These are phyloP conservation scores for Protomyces inouyei DNA, from an alignment of 1,139 yeast genomes.

Conservation along the genomic window DNA sequence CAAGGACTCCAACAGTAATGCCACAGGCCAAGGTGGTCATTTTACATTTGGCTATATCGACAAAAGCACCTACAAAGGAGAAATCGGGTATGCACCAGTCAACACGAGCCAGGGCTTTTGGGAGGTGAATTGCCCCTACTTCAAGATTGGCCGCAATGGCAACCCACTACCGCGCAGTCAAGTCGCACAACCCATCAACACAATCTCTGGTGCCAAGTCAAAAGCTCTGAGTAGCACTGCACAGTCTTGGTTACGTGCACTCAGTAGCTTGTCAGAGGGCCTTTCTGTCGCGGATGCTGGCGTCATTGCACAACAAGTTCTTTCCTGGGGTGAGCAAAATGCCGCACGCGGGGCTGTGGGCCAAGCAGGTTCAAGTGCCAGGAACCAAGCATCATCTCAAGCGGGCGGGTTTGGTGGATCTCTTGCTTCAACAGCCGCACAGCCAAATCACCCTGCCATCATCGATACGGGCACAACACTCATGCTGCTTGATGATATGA, in stretches of 20 bases:
- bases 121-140: conserved; percentile 91
- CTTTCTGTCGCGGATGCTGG: conserved; percentile 15
- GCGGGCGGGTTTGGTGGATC: background rate
- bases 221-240: background rate
- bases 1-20: conserved; percentile 11
- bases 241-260: background rate
- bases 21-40: conserved; percentile 56
- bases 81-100: conserved; percentile 48
- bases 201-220: background rate
- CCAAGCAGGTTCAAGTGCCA: background rate
- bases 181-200: conserved; percentile 35
- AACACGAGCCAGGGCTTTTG: conserved; percentile 98
- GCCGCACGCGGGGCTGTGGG: background rate
- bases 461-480: conserved; percentile 97
- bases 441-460: conserved; percentile 64
- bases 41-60: conserved; percentile 57
- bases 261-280: background rate
- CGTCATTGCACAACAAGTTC: conserved; percentile 3
- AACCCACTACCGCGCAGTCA: conserved; percentile 69
- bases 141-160: conserved; percentile 77
- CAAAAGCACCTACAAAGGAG: conserved; percentile 10
- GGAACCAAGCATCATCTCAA: background rate
- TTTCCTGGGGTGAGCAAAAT: background rate
- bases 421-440: background rate
- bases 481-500: conserved; percentile 40